Base-by-base conservation (phyloP, 1,139 yeast genomes). In the Dujonia santamariae region DNA sequence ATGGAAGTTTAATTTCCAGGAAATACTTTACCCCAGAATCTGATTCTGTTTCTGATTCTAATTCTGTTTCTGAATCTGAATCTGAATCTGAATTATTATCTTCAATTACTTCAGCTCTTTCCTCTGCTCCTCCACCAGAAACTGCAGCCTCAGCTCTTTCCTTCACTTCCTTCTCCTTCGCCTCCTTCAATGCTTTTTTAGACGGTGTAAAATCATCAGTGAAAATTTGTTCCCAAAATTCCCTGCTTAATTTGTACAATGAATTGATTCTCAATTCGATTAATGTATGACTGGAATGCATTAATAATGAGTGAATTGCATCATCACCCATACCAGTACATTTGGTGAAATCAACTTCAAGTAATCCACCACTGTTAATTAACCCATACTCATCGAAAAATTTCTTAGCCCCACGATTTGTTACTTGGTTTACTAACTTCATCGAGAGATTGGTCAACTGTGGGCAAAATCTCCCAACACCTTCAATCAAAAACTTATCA, bases 211-310 rank as follows among this genome's bases (percentile, higher is more conserved):
- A 53, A 41, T 59, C 70, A 13, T 51, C 56, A 2, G 66, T 63
- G 38, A 61, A 79, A 38, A 47, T 60, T 45, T 52, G 75, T 56
- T 56, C 40, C 23, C 83, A 59, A 32, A 78, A 63, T 13, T 63
- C 66, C 15, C 66, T 63, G 0, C 86, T 64, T 2, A 90, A 48
- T n/a, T 63, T 61, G 41, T 78, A 71, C 18, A 86, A 50, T 0
- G 96, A 85, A 54, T 90, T 88, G 39, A 92, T 45, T 43, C 75
- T 78, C 20, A 90, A 57, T 36, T 80, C 82, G 19, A 82, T 81
- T 21, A 92, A 51, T 0, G 96, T 78, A 20, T 68, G 56, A 4
- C 73, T 70, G 1, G 92, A 83, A 48, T 86, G 95, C 4, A 63
- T 50, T 7, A 87, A 53, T 29, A 86, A 53, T 7, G 84, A 77